Evolutionary conservation across 2,329 filamentous ascomycete species (phyloP).

Genomic region (Hymenoscyphus fraxineus): DNA sequence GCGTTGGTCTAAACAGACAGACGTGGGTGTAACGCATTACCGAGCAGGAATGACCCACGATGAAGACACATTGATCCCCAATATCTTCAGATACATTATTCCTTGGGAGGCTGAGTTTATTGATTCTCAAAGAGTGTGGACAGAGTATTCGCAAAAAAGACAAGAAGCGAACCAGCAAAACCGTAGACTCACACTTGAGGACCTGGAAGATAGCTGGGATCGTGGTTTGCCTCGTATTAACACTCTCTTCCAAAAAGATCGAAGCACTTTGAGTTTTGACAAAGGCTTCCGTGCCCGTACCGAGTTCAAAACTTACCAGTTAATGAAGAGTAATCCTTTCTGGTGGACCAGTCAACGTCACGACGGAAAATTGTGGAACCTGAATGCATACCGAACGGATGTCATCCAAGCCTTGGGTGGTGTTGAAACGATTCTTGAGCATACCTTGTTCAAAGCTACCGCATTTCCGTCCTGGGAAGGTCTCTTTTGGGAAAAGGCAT

Average conservation of each 20-base stretch:
- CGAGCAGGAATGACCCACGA: constrained; percentile 97
- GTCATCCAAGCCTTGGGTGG: constrained; percentile 88
- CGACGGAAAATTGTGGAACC: constrained; percentile 95
- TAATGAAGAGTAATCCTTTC: constrained; percentile 99
- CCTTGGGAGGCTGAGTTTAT: constrained; percentile 99
- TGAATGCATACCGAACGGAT: constrained; percentile 94
- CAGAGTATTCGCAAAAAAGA: constrained; percentile 97
- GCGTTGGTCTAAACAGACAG: constrained; percentile 97
- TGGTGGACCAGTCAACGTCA: constrained; percentile 99
- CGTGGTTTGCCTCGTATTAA: constrained; percentile 96
- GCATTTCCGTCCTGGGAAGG: constrained; percentile 97
- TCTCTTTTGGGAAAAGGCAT: constrained; percentile 78
- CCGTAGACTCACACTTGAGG: constrained; percentile 86
- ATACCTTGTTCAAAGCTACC: constrained; percentile 94
- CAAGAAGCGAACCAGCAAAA: constrained; percentile 97
- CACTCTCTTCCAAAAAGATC: constrained; percentile 96
- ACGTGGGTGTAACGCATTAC: constrained; percentile 95
- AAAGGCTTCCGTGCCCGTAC: constrained; percentile 94
- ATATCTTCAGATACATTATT: constrained; percentile 99
- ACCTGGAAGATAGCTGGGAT: constrained; percentile 98
- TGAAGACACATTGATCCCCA: constrained; percentile 94
- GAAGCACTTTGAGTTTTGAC: constrained; percentile 95
- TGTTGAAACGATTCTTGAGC: constrained; percentile 96
- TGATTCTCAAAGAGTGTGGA: constrained; percentile 98
- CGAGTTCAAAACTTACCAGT: constrained; percentile 96